phyloP scores from a whole-genome alignment of 139 green algal species.

The Ulvella scutata region DNA sequence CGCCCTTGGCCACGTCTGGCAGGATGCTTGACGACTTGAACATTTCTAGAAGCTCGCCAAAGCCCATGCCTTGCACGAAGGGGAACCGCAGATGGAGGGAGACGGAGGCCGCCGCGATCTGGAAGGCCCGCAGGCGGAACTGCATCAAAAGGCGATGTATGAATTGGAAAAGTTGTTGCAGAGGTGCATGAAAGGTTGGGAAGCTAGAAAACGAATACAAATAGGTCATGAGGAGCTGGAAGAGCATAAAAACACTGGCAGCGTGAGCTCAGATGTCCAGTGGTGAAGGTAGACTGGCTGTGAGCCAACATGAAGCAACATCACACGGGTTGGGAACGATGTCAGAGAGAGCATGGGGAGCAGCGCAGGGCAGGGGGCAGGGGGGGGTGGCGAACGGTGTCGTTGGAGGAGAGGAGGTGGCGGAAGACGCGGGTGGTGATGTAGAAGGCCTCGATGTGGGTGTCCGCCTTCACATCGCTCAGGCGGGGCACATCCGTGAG shows the following conservation, averaged over 20 bases:
- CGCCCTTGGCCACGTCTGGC: not conserved
- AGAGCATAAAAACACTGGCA: too few relatives aligned
- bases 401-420: not conserved
- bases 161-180: too few relatives aligned
- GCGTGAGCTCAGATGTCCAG: too few relatives aligned
- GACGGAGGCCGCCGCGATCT: not conserved
- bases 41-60: not conserved
- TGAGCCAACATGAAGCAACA: too few relatives aligned
- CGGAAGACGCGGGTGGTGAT: not conserved
- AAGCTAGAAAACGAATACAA: too few relatives aligned
- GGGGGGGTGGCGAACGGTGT: not conserved
- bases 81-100: not conserved
- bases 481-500: not conserved
- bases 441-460: not conserved
- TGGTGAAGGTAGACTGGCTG: too few relatives aligned
- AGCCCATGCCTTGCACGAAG: not conserved
- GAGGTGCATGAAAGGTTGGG: too few relatives aligned
- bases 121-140: not conserved
- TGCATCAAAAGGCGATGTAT: not conserved
- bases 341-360: too few relatives aligned
- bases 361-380: not conserved
- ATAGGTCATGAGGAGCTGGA: too few relatives aligned
- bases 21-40: not conserved
- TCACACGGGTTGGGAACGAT: too few relatives aligned
- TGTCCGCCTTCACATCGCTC: not conserved